phyloP scores from a whole-genome alignment of 257 asterid genomes.

The Penstemon davidsonii region DNA sequence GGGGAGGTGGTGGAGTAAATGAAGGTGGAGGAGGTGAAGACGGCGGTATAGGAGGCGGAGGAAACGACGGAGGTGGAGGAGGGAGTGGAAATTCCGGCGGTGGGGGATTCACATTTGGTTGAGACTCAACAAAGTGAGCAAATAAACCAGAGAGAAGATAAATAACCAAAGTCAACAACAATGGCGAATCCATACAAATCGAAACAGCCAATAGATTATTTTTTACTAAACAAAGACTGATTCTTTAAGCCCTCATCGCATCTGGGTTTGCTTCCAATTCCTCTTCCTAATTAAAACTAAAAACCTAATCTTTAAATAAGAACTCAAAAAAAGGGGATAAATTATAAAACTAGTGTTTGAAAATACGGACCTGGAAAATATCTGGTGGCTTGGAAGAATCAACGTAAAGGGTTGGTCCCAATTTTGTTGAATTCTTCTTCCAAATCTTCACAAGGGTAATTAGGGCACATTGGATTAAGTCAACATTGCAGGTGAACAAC shows the following conservation, averaged over 20 bases:
- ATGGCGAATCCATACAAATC: slow-evolving; percentile 53
- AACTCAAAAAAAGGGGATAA: slow-evolving; percentile 19
- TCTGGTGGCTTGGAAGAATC: slow-evolving; percentile 25
- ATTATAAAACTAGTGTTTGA: slow-evolving; percentile 23
- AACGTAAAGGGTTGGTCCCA: slow-evolving; percentile 24
- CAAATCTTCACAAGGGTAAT: slow-evolving; percentile 19
- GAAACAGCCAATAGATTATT: slow-evolving; percentile 10
- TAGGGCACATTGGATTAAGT: slow-evolving; percentile 42
- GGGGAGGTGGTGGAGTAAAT: slow-evolving; percentile 25
- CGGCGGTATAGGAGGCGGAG: slow-evolving; percentile 3
- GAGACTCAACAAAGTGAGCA: slow-evolving; percentile 45
- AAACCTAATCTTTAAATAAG: slow-evolving; percentile 9
- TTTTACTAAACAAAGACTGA: slow-evolving; percentile 26
- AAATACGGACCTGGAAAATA: slow-evolving; percentile 11
- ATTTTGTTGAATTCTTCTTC: slow-evolving; percentile 24
- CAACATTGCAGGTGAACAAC: slow-evolving; percentile 30
- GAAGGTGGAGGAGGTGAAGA: slow-evolving; percentile 18
- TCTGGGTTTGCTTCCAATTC: slow-evolving; percentile 41
- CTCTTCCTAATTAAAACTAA: slow-evolving; percentile 10
- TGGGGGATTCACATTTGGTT: slow-evolving; percentile 35
- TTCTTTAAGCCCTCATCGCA: slow-evolving; percentile 44
- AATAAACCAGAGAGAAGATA: slow-evolving; percentile 32
- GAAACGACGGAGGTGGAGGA: slow-evolving; percentile 33
- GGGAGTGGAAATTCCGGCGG: slow-evolving; percentile 30
- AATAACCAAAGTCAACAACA: slow-evolving; percentile 34